Evolutionary conservation across 441 rosid species (phyloP), one percentile per base, ranked within the genome.

Genomic region (Brassica balearica): DNA sequence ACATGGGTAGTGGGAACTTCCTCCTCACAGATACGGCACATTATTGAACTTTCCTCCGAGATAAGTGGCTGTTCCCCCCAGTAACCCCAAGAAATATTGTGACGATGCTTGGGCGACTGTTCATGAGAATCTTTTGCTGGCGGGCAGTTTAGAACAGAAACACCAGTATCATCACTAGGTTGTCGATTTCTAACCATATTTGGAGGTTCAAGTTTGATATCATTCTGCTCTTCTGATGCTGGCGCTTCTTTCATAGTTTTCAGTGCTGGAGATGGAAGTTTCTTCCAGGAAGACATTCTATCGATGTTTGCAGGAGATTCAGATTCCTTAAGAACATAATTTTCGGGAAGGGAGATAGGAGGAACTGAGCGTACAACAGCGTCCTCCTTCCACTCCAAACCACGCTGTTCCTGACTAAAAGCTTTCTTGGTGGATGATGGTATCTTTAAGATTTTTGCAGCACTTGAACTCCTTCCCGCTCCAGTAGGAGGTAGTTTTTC

Each of bases 21-120:
- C 88, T 96, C 98, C 87, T 91, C 99, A 63, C 98, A 96, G 82
- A 96, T 96, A 64, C 99, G 93, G 75, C 99, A 96, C 75, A 96
- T 94, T 65, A 96, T 96, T 75, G 97, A 91, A 82, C 83, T 85
- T 58, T 90, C 99, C 63, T 92, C 98, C 25, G 88, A 77, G 71
- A 83, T 46, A 83, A 81, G 85, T 55, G 85, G 87, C 65, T 88
- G 97, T 67, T 92, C 96, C 51, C 91, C 94, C 97, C 98, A 92
- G 75, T 89, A 77, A 86, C 99, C 97, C 98, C 97, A 96, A 80
- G 97, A 91, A 76, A 68, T 69, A 83, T 87, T 92, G 80, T 88
- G 95, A 74, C 84, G 94, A 83, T 92, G 97, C 91, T 89, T 96
- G 62, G 85, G 77, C 19, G 91, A 73, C 66, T 83, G 84, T 74